Base-by-base conservation (phyloP, 495 filamentous ascomycete genomes). In the Monascus purpureus region DNA sequence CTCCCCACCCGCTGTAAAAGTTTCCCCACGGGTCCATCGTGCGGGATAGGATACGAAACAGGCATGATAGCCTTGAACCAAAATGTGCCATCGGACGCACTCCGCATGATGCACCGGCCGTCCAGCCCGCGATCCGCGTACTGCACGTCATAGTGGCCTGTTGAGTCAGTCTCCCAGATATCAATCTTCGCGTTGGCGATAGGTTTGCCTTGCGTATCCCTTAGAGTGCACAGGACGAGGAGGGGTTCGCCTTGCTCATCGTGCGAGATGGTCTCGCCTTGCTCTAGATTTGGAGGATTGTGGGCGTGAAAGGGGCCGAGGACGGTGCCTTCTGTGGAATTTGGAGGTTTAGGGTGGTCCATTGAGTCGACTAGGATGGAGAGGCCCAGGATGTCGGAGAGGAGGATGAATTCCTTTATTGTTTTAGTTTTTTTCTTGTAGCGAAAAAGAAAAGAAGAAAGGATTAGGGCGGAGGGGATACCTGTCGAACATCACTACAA, bases 351-450 rank as follows among this genome's bases (percentile, higher is more conserved):
- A 36, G 87, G 87, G 60, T 93, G 85, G 60, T 88, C 83, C 63
- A 94, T 92, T 40, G 67, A 72, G 59, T 93, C 86, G 36, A 94
- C 80, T 6, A 94, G 75, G 33, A 92, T 68, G 17, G 85, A 93
- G 26, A 95, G 76, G 35, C 87, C 87, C 26, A 94, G 71, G 35
- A 87, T 67, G 61, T 95, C 87, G 32, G 81, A 90, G 42, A 94
- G 82, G 32, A 93, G 79, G 56, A 94, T 93, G 65, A 83, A 93
- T 68, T 95, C 87, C 72, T 88, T n/a, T n/a, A n/a, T n/a, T n/a
- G n/a, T n/a, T n/a, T n/a, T n/a, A n/a, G n/a, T n/a, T n/a, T n/a
- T n/a, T 30, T n/a, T 16, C 29, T n/a, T 17, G 20, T 15, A 8
- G 7, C 16, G 29, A 22, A 6, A 36, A 13, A 31, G 13, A 37